Evolutionary conservation across 805 yeast species (phyloP), one percentile per base, ranked within the genome.

Genomic region (Barnettozyma siamensis): DNA sequence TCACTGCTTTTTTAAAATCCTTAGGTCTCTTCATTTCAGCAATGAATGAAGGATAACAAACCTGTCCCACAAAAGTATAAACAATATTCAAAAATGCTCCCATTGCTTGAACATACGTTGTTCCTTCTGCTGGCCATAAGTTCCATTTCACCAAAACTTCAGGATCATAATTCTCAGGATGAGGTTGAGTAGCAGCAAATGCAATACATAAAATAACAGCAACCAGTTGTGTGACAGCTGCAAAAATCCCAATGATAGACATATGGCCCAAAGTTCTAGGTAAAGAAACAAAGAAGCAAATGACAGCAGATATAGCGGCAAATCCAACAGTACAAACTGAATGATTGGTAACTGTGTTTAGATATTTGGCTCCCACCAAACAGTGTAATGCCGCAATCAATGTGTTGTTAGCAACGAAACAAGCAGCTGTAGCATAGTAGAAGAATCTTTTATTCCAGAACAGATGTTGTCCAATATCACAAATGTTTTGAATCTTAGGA

Each of bases 51-150:
- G 82, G 83, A 47, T 76, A 77, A 5, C 78, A 73, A 56, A 77
- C 73, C 57, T 77, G 83, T 4, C 83, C 83, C 18, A 76, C 82
- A 60, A 77, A 76, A 1, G 83, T 76, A 57, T 76, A 77, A 19
- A 75, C 76, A 49, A 77, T 77, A 59, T 77, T 77, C 50, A 77
- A 63, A 46, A 72, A 64, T 0, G 83, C 83, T 31, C 67, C 57
- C 81, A 77, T 75, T 2, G 66, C 80, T 16, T 55, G 51, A 7
- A 75, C 80, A 48, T 65, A 77, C 4, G 73, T 65, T n/a, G 80
- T 73, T 1, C 77, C 80, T 41, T 63, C 43, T 10, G 44, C 66
- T 1, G 83, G 79, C 72, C 77, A 73, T 27, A 73, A 57, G 32
- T 60, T 58, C 64, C 68, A 75, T 4, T 53, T 53, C 12, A 75